These are phyloP conservation scores for Alternaria triticina DNA, from an alignment of 2,329 filamentous ascomycete genomes.

Conservation along the genomic window DNA sequence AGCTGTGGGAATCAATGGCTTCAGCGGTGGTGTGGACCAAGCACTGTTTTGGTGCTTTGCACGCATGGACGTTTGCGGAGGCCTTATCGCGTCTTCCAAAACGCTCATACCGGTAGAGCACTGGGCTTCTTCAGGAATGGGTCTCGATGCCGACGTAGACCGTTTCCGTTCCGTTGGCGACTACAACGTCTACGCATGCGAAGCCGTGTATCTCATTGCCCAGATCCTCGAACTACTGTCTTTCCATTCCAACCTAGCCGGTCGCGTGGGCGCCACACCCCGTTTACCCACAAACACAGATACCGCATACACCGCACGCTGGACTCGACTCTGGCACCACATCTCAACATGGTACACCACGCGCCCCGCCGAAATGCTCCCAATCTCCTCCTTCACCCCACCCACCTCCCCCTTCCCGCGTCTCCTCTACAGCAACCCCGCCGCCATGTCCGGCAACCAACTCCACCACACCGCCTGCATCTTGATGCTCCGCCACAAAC, in stretches of 20 bases:
- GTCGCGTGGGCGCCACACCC: slow-evolving; percentile 16
- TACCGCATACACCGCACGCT: slow-evolving; percentile 16
- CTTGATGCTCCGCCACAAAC: slow-evolving; percentile 27
- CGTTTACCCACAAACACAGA: background rate
- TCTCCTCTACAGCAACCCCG: slow-evolving; percentile 21
- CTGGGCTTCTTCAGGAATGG: slow-evolving; percentile 54
- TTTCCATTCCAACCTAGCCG: slow-evolving; percentile 26
- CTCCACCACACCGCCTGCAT: slow-evolving; percentile 24
- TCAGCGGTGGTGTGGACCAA: slow-evolving; percentile 59
- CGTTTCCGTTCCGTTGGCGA: slow-evolving; percentile 47
- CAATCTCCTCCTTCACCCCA: slow-evolving; percentile 8
- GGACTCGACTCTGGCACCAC: slow-evolving; percentile 41
- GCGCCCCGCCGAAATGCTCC: slow-evolving; percentile 31
- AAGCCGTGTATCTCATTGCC: slow-evolving; percentile 63
- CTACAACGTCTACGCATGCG: slow-evolving; percentile 66
- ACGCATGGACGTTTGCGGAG: slow-evolving; percentile 64
- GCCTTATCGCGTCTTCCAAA: slow-evolving; percentile 60
- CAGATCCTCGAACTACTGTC: slow-evolving; percentile 48
- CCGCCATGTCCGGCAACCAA: slow-evolving; percentile 24
- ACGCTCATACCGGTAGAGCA: slow-evolving; percentile 58
- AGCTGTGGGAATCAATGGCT: slow-evolving; percentile 59
- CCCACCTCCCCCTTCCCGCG: slow-evolving; percentile 16
- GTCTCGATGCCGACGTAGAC: slow-evolving; percentile 46
- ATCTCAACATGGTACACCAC: slow-evolving; percentile 42
- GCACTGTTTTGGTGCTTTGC: slow-evolving; percentile 66